Evolutionary conservation across 148 eudicot genomes (phyloP).

Genomic region (Fagopyrum homotropicum): DNA sequence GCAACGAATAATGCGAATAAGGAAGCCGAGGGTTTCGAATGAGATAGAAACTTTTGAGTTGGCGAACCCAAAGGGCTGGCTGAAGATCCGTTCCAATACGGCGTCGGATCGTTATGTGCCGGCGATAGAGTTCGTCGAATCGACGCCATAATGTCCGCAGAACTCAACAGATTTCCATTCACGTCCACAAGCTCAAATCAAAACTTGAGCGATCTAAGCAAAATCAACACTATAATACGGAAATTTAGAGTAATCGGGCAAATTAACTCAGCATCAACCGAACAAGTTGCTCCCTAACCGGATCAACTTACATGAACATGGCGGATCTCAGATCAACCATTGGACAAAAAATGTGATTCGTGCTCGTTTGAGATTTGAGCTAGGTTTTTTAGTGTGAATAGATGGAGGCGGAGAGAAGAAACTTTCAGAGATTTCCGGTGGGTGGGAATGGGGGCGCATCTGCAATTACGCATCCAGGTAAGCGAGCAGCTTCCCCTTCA

Average conservation of each 20-base stretch:
- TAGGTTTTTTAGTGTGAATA: neutral
- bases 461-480: neutral
- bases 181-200: neutral
- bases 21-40: constrained; percentile 13
- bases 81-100: constrained; percentile 41
- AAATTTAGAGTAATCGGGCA: neutral
- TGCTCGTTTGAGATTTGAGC: neutral
- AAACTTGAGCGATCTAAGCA: neutral
- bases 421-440: neutral
- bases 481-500: neutral
- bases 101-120: constrained; percentile 33
- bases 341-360: neutral
- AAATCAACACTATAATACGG: neutral
- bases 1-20: constrained; percentile 17
- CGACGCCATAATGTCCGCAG: constrained; percentile 53
- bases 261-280: neutral
- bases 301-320: neutral
- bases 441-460: neutral
- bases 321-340: neutral
- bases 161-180: neutral
- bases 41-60: constrained; percentile 36
- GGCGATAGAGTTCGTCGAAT: constrained; percentile 75
- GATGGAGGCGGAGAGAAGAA: neutral
- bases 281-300: neutral
- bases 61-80: constrained; percentile 35